phyloP scores from a whole-genome alignment of 306 rosid species.

The Vigna angularis region DNA sequence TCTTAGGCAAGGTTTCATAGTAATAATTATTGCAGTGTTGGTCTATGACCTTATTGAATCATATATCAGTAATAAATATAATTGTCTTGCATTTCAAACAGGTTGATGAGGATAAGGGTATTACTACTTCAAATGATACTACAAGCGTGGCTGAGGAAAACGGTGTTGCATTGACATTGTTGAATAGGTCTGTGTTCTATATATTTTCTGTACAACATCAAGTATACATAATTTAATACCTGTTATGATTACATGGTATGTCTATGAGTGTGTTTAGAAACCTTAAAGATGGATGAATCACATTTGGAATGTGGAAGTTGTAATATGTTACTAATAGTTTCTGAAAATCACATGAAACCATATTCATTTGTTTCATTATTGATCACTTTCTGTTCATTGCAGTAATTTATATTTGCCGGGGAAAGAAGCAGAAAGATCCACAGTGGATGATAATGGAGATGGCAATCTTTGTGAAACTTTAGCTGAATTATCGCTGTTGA shows the following conservation, averaged over 20 bases:
- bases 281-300: too few relatives aligned
- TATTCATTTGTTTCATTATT: constrained; percentile 25
- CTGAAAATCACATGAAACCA: too few relatives aligned
- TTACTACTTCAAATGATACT: constrained; percentile 28
- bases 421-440: constrained; percentile 39
- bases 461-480: constrained; percentile 43
- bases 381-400: constrained; percentile 40
- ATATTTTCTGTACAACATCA: constrained; percentile 18
- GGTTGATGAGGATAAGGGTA: constrained; percentile 49
- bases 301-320: too few relatives aligned
- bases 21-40: constrained; percentile 9
- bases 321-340: too few relatives aligned
- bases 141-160: constrained; percentile 38
- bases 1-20: constrained; percentile 8
- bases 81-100: constrained; percentile 45
- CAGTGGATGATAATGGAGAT: constrained; percentile 29
- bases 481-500: constrained; percentile 58
- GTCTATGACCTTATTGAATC: constrained; percentile 21
- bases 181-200: constrained; percentile 55
- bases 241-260: constrained; percentile 1
- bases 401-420: constrained; percentile 46
- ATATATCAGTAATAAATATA: constrained; percentile 21
- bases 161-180: constrained; percentile 41
- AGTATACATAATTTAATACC: neutral
- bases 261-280: neutral